phyloP scores from a whole-genome alignment of 208 protist genomes.

The Acanthamoeba triangularis region DNA sequence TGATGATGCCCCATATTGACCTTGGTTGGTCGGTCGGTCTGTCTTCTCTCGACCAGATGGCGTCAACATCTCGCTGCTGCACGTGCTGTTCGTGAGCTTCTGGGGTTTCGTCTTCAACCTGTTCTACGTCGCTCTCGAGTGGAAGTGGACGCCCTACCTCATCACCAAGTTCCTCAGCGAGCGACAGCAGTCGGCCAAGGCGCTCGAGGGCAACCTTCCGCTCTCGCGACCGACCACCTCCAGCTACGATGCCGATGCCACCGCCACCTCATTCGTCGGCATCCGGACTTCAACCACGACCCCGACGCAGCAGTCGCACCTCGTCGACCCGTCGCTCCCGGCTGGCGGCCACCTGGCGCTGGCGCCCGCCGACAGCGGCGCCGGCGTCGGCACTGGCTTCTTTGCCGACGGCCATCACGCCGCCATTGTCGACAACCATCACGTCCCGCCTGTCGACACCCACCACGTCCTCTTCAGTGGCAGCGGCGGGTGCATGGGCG shows the following conservation, averaged over 20 bases:
- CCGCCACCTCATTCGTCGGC: too few relatives aligned
- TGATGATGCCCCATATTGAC: neutral
- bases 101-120: slow-evolving; percentile 37
- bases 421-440: neutral
- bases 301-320: neutral
- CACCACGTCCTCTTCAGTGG: neutral
- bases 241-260: too few relatives aligned
- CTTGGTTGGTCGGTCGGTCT: too few relatives aligned
- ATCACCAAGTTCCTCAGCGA: neutral
- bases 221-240: too few relatives aligned
- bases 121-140: slow-evolving; percentile 23
- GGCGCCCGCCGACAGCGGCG: neutral
- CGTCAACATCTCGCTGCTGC: slow-evolving; percentile 8
- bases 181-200: neutral
- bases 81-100: slow-evolving; percentile 49
- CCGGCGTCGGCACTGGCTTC: neutral
- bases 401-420: neutral
- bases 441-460: neutral
- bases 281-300: too few relatives aligned
- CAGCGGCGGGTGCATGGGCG: neutral
- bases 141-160: neutral
- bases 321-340: neutral
- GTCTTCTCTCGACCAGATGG: neutral
- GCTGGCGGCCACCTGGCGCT: neutral
- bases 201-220: neutral